Base-by-base conservation (phyloP, 805 yeast species). In the Yamadazyma takamatsuzukensis region DNA sequence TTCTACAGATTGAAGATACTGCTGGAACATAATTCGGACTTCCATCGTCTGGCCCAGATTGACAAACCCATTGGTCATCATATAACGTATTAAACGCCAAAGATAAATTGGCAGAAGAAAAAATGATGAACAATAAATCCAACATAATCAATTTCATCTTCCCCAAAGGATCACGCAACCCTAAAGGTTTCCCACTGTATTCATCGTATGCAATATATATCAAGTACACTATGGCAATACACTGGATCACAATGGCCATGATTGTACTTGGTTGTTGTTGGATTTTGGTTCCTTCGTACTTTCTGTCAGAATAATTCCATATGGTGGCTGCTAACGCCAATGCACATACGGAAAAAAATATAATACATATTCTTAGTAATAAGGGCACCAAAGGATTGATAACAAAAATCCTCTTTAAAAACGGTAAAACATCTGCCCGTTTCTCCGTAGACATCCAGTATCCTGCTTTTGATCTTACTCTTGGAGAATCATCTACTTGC, bases 131-230 rank as follows among this genome's bases (percentile, higher is more conserved):
- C 19, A 90, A 60, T 25, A 90, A 64, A 54, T 93, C 98, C 45
- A 88, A 65, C 66, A 88, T 65, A 39, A 90, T 75, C 37, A 90
- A 70, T 49, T 84, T 72, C 68, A 93, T 74, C 54, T 93, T 93
- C 15, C 83, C 86, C 39, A 76, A 65, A 0, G 97, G 94, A 40
- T 86, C 76, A 45, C 98, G 72, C 27, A 93, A 67, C 0, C 98
- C 98, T 30, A 93, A 56, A 0, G 97, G 98, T 52, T 86, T 83
- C 10, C 96, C 94, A 15, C 80, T 74, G 57, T 86, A 90, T 57
- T 93, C 98, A 56, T 93, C 97, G 49, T 78, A 79, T 2, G 95
- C 78, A 54, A 90, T 85, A 56, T 85, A 88, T 3, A 80, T 59
- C 35, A 88, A 70, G 53, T 93, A 93, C 0, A 77, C 72, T 16